Evolutionary conservation across 148 eudicot genomes (phyloP).

Genomic region (Chenopodium formosanum): DNA sequence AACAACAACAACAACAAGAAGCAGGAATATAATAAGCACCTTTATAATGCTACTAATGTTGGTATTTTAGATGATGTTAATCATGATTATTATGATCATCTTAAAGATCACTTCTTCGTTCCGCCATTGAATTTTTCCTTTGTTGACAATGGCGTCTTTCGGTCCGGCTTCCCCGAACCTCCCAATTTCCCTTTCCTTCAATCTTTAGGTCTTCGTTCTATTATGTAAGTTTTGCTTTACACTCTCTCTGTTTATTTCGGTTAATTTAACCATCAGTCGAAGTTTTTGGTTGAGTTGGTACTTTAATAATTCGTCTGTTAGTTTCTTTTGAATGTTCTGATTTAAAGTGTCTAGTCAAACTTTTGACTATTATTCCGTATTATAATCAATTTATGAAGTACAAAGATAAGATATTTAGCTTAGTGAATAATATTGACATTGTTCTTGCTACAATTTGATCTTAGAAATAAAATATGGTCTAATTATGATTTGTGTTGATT

Average conservation of each 20-base stretch:
- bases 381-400: too few species aligned
- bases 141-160: slow-evolving; percentile 81
- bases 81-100: neutral
- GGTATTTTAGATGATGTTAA: neutral
- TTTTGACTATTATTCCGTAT: too few species aligned
- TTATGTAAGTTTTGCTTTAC: slow-evolving; percentile 45
- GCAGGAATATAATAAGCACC: too few species aligned
- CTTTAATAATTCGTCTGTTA: too few species aligned
- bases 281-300: too few species aligned
- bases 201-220: slow-evolving; percentile 82
- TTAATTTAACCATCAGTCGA: too few species aligned
- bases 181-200: slow-evolving; percentile 70
- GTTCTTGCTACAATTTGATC: neutral
- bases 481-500: neutral
- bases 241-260: neutral
- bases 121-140: slow-evolving; percentile 84
- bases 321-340: too few species aligned
- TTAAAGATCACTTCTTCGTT: slow-evolving; percentile 36
- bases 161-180: slow-evolving; percentile 82
- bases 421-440: neutral
- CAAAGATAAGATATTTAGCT: too few species aligned
- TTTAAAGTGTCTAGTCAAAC: too few species aligned
- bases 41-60: neutral
- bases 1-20: neutral
- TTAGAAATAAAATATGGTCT: neutral